Conservation (phyloP, 2,329 filamentous ascomycete species). For the Penicillium glabrum region DNA sequence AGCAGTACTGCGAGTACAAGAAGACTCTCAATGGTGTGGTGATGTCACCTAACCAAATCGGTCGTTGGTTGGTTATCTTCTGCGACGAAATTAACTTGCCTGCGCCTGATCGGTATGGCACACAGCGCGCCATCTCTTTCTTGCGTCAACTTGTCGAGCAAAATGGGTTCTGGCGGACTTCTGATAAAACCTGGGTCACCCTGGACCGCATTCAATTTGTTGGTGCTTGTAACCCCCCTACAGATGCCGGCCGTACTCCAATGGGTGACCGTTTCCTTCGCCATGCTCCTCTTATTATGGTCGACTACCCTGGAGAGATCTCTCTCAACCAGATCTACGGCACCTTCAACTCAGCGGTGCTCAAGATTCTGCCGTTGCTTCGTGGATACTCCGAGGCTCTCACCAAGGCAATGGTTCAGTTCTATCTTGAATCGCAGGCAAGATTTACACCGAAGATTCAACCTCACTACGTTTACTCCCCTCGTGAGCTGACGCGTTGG, state of each 20-base stretch:
- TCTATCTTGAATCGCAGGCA: slow-evolving; percentile 92
- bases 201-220: slow-evolving; percentile 98
- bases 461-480: slow-evolving; percentile 98
- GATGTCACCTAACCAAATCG: slow-evolving; percentile 93
- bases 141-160: slow-evolving; percentile 96
- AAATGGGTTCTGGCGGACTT: slow-evolving; percentile 98
- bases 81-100: slow-evolving; percentile 99
- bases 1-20: slow-evolving; percentile 99
- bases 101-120: slow-evolving; percentile 95
- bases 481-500: slow-evolving; percentile 96
- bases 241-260: slow-evolving; percentile 92
- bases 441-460: slow-evolving; percentile 96
- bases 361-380: slow-evolving; percentile 95
- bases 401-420: slow-evolving; percentile 95
- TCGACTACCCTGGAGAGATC: slow-evolving; percentile 94
- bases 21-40: slow-evolving; percentile 97
- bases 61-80: slow-evolving; percentile 96
- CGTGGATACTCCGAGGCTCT: slow-evolving; percentile 92
- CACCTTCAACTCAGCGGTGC: slow-evolving; percentile 92
- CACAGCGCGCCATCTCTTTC: slow-evolving; percentile 96
- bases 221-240: slow-evolving; percentile 96
- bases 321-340: slow-evolving; percentile 97
- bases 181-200: slow-evolving; percentile 96
- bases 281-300: slow-evolving; percentile 98
- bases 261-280: slow-evolving; percentile 91